Evolutionary conservation across 768 basidiomycete genomes (phyloP).

Genomic region (Mycena amicta): DNA sequence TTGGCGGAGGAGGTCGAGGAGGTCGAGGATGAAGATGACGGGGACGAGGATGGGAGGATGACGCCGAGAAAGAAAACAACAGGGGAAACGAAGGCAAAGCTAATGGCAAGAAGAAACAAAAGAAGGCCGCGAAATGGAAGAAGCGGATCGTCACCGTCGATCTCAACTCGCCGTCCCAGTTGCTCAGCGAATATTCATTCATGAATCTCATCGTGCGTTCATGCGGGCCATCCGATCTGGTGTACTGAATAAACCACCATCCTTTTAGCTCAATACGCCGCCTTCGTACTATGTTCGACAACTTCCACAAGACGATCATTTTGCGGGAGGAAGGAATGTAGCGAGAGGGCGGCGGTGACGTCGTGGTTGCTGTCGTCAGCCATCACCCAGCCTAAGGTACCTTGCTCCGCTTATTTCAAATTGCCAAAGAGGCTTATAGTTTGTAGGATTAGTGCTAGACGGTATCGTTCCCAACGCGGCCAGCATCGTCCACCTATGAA

Average conservation of each 20-base stretch:
- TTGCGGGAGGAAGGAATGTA: slow-evolving; percentile 85
- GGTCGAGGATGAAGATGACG: no score
- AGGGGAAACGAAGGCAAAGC: slow-evolving; percentile 31
- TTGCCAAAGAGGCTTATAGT: slow-evolving; percentile 73
- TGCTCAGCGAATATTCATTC: slow-evolving; percentile 82
- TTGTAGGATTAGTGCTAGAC: slow-evolving; percentile 49
- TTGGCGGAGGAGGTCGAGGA: no score
- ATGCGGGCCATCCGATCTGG: slow-evolving; percentile 82
- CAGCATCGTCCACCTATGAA: slow-evolving; percentile 63
- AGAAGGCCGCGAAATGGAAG: slow-evolving; percentile 29
- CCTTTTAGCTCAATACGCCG: slow-evolving; percentile 81
- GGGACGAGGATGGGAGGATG: no score
- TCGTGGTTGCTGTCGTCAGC: slow-evolving; percentile 68
- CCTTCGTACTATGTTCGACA: slow-evolving; percentile 80
- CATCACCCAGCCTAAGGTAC: no score
- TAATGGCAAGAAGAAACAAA: slow-evolving; percentile 34
- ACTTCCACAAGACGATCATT: slow-evolving; percentile 76
- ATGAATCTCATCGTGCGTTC: slow-evolving; percentile 79
- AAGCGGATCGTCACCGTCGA: no score
- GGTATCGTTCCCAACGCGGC: neutral
- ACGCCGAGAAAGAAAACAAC: no score
- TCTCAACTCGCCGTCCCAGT: slow-evolving; percentile 47
- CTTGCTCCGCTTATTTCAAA: no score
- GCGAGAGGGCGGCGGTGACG: slow-evolving; percentile 67
- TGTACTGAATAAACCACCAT: slow-evolving; percentile 76